Base-by-base conservation (phyloP, 2,329 filamentous ascomycete species). In the Colletotrichum viniferum region DNA sequence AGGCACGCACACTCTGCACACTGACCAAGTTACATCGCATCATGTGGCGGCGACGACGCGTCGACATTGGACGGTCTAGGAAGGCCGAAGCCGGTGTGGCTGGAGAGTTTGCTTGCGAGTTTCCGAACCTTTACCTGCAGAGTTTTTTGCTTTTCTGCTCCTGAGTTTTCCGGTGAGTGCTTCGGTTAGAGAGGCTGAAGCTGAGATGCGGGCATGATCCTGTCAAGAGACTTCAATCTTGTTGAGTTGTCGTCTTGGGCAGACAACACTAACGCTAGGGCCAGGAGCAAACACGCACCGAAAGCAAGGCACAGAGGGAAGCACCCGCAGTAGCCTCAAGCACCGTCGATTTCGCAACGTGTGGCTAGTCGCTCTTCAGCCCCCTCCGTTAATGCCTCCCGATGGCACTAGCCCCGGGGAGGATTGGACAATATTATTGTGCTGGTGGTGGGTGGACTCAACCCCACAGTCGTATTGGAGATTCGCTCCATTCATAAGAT, bases 251-350 rank as follows among this genome's bases (percentile, higher is more conserved):
- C 69, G 55, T 38, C 52, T 13, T 36, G n/a, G 8, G 24, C 52
- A n/a, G 34, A 52, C 36, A 36, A 73, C 16, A 43, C 69, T 62
- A 60, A 64, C 56, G 21, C 69, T 36, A 73, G n/a, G 48, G 7
- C n/a, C 62, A 58, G 55, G 58, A 63, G 21, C 28, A 34, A 52
- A 21, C 18, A 24, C 21, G 62, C 69, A 63, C 26, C 55, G 69
- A 68, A 76, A 73, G 64, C 73, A 76, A 76, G 73, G 73, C 73
- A 76, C 70, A 66, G 32, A 34, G 48, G 28, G 63, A 48, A n/a
- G 18, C 48, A 60, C 48, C 34, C 36, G 69, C 73, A 73, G 73
- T 73, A 75, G 73, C 13, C 69, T 74, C 63, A 13, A 55, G 58
- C 73, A 63, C 73, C 56, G 43, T 75, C 58, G 58, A 48, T 68